Evolutionary conservation across 2,329 filamentous ascomycete genomes (phyloP).

Genomic region (Fusarium lyarnte): DNA sequence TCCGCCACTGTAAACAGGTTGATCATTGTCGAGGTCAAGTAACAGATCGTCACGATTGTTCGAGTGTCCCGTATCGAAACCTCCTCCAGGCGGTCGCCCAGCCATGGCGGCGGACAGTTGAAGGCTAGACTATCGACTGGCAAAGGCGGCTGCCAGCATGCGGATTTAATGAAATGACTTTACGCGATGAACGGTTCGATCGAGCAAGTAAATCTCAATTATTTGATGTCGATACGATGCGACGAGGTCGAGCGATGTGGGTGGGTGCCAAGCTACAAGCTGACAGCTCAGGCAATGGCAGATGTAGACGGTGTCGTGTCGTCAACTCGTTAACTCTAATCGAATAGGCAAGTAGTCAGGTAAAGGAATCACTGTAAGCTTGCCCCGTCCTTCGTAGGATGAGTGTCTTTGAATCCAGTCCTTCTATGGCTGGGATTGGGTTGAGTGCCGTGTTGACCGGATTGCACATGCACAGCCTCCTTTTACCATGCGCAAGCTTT

Average conservation of each 20-base stretch:
- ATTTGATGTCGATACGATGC: conserved; percentile 13
- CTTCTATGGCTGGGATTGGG: conserved; percentile 26
- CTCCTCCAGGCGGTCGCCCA: conserved; percentile 61
- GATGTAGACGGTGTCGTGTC: conserved; percentile 23
- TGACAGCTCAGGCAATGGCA: conserved; percentile 15
- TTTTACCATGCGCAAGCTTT: conserved; percentile 31
- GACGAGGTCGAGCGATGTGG: conserved; percentile 27
- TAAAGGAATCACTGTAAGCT: conserved; percentile 30
- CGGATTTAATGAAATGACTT: conserved; percentile 38
- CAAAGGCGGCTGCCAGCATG: conserved; percentile 46
- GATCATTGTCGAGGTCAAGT: conserved; percentile 77
- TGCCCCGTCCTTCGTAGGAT: background rate
- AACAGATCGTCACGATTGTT: conserved; percentile 68
- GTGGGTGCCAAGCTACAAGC: conserved; percentile 35
- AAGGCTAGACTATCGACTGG: conserved; percentile 45
- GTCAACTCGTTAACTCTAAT: conserved; percentile 20
- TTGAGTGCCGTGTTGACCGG: conserved; percentile 26
- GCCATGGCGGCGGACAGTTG: conserved; percentile 65
- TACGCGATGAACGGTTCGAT: conserved; percentile 8
- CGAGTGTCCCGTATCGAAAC: conserved; percentile 60
- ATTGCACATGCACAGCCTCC: conserved; percentile 38
- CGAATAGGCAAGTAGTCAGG: conserved; percentile 6
- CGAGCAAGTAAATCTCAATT: background rate
- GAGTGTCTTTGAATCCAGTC: conserved; percentile 3
- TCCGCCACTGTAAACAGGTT: conserved; percentile 77